These are phyloP conservation scores for Dothistroma pini DNA, from an alignment of 2,329 filamentous ascomycete genomes.

Conservation along the genomic window DNA sequence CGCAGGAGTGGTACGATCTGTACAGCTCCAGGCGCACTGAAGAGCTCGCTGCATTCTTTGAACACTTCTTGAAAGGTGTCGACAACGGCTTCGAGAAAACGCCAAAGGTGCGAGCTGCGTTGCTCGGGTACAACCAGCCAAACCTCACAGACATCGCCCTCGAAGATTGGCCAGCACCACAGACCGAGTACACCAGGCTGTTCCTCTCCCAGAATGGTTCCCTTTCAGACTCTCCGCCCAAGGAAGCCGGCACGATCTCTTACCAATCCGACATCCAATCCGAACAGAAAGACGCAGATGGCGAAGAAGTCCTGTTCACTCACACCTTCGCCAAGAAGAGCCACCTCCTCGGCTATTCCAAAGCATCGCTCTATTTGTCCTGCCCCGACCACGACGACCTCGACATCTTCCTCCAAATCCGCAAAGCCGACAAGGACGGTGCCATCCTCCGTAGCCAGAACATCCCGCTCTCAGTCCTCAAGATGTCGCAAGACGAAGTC, in stretches of 20 bases:
- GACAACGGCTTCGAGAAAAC: conserved; percentile 50
- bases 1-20: conserved; percentile 48
- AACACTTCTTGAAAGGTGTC: conserved; percentile 43
- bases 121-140: conserved; percentile 2
- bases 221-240: background rate
- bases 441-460: conserved; percentile 12
- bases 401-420: conserved; percentile 16
- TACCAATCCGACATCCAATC: background rate
- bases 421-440: conserved; percentile 15
- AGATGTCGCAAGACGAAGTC: background rate
- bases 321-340: conserved; percentile 39
- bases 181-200: conserved; percentile 9
- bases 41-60: conserved; percentile 43
- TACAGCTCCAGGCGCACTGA: conserved; percentile 32
- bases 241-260: background rate
- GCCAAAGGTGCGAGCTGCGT: conserved; percentile 41
- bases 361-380: conserved; percentile 44
- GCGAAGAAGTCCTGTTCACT: conserved; percentile 31
- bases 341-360: conserved; percentile 44
- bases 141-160: conserved; percentile 5
- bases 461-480: conserved; percentile 8
- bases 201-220: background rate
- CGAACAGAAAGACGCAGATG: conserved; percentile 12
- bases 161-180: conserved; percentile 12
- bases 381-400: conserved; percentile 19